These are phyloP conservation scores for Solanum dulcamara DNA, from an alignment of 257 asterid genomes.

Conservation along the genomic window DNA sequence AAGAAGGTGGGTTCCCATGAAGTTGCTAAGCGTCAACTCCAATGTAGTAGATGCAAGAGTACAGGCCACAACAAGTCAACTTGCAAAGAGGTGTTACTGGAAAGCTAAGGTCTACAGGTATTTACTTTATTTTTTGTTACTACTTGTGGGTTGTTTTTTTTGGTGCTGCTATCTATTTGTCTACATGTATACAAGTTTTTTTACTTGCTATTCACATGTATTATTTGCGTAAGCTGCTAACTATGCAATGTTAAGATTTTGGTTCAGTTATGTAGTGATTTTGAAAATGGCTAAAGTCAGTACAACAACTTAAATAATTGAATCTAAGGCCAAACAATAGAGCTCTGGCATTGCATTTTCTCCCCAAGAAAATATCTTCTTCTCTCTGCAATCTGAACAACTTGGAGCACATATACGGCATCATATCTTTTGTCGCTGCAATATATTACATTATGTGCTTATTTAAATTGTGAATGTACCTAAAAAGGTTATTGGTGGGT, in stretches of 20 bases:
- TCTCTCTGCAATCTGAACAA: background rate
- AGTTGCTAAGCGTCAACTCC: slow-evolving; percentile 60
- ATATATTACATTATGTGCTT: background rate
- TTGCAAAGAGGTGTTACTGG: slow-evolving; percentile 73
- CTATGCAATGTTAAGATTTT: background rate
- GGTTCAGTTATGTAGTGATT: background rate
- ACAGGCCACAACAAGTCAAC: slow-evolving; percentile 92
- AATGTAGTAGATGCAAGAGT: slow-evolving; percentile 90
- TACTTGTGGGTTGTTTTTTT: background rate
- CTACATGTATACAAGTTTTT: background rate
- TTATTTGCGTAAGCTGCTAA: background rate
- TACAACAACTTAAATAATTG: background rate
- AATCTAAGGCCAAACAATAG: background rate
- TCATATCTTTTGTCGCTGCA: background rate
- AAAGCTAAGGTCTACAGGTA: slow-evolving; percentile 22
- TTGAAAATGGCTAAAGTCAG: background rate
- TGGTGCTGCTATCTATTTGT: background rate
- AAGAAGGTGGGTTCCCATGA: slow-evolving; percentile 62
- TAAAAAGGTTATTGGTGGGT: background rate
- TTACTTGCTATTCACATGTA: background rate
- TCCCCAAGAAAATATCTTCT: background rate
- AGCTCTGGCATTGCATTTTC: background rate
- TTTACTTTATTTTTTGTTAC: background rate
- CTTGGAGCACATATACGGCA: background rate
- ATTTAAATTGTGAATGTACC: background rate